Evolutionary conservation across 2,329 filamentous ascomycete species (phyloP).

Genomic region (Colletotrichum sp.): DNA sequence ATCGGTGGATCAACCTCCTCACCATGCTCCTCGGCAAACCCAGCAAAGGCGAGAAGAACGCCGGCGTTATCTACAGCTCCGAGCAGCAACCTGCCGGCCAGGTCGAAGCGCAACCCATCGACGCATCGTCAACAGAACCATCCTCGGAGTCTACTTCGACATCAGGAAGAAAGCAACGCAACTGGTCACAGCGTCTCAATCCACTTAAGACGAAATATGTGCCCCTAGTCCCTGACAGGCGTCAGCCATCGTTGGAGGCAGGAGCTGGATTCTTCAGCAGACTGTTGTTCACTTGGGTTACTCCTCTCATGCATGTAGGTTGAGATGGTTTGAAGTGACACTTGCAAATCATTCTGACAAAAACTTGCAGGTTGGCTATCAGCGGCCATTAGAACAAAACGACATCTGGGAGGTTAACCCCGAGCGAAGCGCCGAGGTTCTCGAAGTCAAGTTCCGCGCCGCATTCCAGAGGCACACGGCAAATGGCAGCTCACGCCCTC

Average conservation of each 20-base stretch:
- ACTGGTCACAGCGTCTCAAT: background rate
- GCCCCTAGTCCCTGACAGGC: background rate
- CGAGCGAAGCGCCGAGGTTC: constrained; percentile 72
- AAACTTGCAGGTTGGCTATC: constrained; percentile 73
- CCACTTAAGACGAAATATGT: background rate
- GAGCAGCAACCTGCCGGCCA: background rate
- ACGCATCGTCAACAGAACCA: background rate
- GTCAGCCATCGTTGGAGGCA: background rate
- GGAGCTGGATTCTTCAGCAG: background rate
- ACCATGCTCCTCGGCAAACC: background rate
- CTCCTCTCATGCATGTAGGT: background rate
- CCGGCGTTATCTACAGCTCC: background rate
- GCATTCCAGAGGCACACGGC: constrained; percentile 60
- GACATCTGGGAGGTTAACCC: constrained; percentile 92
- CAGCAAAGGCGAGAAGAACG: background rate
- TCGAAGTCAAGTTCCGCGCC: constrained; percentile 71
- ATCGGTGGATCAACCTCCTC: background rate
- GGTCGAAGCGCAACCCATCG: background rate
- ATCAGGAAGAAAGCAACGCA: background rate
- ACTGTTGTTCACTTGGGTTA: background rate
- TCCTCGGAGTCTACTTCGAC: background rate
- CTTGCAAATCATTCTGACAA: background rate
- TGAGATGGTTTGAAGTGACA: background rate
- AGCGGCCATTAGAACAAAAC: constrained; percentile 77
- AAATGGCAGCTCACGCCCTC: constrained; percentile 71